Evolutionary conservation across 192 early-diverging fungal genomes (phyloP), one percentile per base, ranked within the genome.

Genomic region (Linnemannia schmuckeri): DNA sequence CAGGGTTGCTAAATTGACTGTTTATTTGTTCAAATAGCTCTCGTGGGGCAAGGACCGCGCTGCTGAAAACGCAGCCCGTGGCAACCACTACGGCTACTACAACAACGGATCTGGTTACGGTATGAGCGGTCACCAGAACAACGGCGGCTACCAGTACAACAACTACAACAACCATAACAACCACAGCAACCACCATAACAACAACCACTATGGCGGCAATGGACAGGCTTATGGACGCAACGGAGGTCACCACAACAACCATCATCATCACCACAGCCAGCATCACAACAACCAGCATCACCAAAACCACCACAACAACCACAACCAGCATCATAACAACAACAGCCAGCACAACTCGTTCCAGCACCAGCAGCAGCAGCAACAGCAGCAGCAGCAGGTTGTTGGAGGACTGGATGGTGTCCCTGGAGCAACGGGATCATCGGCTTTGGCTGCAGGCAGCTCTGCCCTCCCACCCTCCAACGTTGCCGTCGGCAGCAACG

Each of bases 1-100:
- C 3, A 17, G 49, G 2, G 18, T 13, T 61, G 30, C 47, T 8
- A 57, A 30, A 22, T 38, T 8, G 15, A 20, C 8, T 7, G 6
- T 69, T 27, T 52, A 13, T 66, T 41, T 24, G 4, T 52, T 22
- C 13, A 24, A 63, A 44, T 68, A 75, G 71, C 69, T 85, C 91
- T 97, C 97, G 30, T 97, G 97, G 97, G 97, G 97, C 77, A 96
- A 96, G 89, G 96, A 96, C 81, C 91, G 95, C 49, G 82, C 91
- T 70, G 91, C 93, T 10, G 91, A 92, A 38, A 88, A 88, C 24
- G 82, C 85, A 47, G 79, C 82, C 3, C 83, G 88, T 72, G 79
- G 80, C 72, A 79, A 83, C 49, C 80, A 87, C 35, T 85, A 86
- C 35, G 89, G 89, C 46, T 82, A 83, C 49, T 85, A 86, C 70